Conservation (phyloP, 2,329 filamentous ascomycete species). For the Spiromastix sp. region DNA sequence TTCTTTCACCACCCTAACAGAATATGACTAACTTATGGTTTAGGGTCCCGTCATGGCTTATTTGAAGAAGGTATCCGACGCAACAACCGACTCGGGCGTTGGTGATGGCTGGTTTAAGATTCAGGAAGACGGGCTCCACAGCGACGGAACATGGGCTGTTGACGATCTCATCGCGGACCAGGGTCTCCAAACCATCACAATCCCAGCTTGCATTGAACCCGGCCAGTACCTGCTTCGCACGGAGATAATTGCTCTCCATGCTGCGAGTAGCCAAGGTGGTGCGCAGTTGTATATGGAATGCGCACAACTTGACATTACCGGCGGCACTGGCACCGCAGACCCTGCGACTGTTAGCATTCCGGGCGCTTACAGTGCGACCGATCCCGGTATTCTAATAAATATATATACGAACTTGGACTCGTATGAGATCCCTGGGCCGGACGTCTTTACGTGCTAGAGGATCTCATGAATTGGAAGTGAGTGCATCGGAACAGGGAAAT, state of each 20-base stretch:
- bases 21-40: neutral
- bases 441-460: conserved; percentile 2
- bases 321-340: conserved; percentile 18
- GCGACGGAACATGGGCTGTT: conserved; percentile 9
- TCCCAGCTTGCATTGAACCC: conserved; percentile 14
- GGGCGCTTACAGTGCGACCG: conserved; percentile 14
- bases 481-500: too few species aligned
- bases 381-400: conserved; percentile 11
- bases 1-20: neutral
- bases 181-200: conserved; percentile 16
- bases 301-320: conserved; percentile 16
- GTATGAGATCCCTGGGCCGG: conserved; percentile 1
- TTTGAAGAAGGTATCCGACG: conserved; percentile 44
- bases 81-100: conserved; percentile 13
- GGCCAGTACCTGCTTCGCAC: conserved; percentile 20
- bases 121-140: conserved; percentile 29
- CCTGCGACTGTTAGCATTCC: conserved; percentile 16
- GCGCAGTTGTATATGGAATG: conserved; percentile 20
- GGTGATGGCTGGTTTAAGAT: conserved; percentile 30
- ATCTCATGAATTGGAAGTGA: neutral
- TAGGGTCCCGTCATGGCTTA: conserved; percentile 44
- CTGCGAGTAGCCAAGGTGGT: conserved; percentile 8
- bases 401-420: conserved; percentile 6
- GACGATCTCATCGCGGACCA: conserved; percentile 8
- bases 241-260: conserved; percentile 16